Evolutionary conservation across 495 filamentous ascomycete species (phyloP).

Genomic region (Penicillium bovifimosum): DNA sequence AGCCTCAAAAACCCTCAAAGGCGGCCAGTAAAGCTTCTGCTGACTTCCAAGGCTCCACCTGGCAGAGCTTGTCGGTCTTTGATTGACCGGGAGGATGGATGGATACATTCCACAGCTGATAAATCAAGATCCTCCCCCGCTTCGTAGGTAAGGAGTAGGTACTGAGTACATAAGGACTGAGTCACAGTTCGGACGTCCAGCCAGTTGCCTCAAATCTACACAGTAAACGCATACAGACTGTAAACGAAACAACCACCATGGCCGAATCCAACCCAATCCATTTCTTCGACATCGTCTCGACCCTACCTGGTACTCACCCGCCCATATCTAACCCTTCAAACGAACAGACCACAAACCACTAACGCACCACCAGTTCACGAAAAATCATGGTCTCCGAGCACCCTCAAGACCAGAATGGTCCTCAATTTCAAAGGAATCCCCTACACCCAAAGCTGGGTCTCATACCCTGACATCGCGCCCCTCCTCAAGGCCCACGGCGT

Average conservation of each 20-base stretch:
- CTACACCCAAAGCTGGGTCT: conserved; percentile 39
- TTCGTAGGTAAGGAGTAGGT: background rate
- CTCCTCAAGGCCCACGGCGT: conserved; percentile 24
- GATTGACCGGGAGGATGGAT: too few species aligned
- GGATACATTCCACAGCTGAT: background rate
- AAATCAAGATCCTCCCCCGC: background rate
- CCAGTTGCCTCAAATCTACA: too few species aligned
- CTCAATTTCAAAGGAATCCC: conserved; percentile 40
- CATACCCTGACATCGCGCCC: conserved; percentile 39
- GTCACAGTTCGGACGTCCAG: too few species aligned
- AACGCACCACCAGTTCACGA: conserved; percentile 19
- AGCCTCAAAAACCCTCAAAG: background rate
- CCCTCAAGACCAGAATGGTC: conserved; percentile 32
- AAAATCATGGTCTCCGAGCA: conserved; percentile 41
- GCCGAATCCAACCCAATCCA: conserved; percentile 27
- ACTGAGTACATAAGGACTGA: too few species aligned
- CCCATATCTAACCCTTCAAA: background rate
- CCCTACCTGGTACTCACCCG: conserved; percentile 25
- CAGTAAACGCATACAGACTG: background rate
- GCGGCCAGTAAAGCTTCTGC: too few species aligned
- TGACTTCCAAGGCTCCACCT: too few species aligned
- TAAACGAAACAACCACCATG: conserved; percentile 16
- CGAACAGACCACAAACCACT: background rate
- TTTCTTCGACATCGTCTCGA: conserved; percentile 36
- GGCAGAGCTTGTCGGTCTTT: too few species aligned